These are phyloP conservation scores for Fusarium neocosmosporiellum DNA, from an alignment of 2,329 filamentous ascomycete genomes.

Conservation along the genomic window DNA sequence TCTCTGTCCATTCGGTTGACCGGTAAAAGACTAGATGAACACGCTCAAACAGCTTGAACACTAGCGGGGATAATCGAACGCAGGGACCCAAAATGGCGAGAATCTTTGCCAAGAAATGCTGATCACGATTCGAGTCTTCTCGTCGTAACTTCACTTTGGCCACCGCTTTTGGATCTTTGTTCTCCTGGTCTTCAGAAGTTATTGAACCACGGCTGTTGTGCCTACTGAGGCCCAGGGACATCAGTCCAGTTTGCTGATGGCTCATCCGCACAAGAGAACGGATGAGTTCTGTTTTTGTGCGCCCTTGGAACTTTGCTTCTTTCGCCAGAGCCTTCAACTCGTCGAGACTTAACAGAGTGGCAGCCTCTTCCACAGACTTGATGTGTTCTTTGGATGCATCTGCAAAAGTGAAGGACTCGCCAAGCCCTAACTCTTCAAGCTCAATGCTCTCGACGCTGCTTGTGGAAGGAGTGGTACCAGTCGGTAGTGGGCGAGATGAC, in stretches of 20 bases:
- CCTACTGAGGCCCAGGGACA: slow-evolving; percentile 73
- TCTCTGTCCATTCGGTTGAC: slow-evolving; percentile 97
- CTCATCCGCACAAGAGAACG: slow-evolving; percentile 79
- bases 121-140: slow-evolving; percentile 71
- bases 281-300: slow-evolving; percentile 85
- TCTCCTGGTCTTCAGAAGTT: slow-evolving; percentile 58
- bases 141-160: slow-evolving; percentile 33
- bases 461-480: slow-evolving; percentile 4
- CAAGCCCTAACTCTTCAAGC: slow-evolving; percentile 59
- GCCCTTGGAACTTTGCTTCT: slow-evolving; percentile 86
- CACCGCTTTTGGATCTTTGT: slow-evolving; percentile 28
- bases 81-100: slow-evolving; percentile 82
- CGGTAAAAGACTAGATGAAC: slow-evolving; percentile 97
- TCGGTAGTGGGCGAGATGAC: slow-evolving; percentile 64
- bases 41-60: slow-evolving; percentile 87
- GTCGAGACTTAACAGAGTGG: slow-evolving; percentile 82
- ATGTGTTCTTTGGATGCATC: slow-evolving; percentile 81
- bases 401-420: slow-evolving; percentile 77
- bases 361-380: slow-evolving; percentile 83
- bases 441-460: slow-evolving; percentile 46
- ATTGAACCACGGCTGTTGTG: slow-evolving; percentile 69
- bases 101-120: slow-evolving; percentile 82
- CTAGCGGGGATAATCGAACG: slow-evolving; percentile 78
- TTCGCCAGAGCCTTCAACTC: slow-evolving; percentile 88
- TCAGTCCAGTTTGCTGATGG: slow-evolving; percentile 79